Conservation (phyloP, 441 rosid genomes). For the Adansonia rubrostipa region DNA sequence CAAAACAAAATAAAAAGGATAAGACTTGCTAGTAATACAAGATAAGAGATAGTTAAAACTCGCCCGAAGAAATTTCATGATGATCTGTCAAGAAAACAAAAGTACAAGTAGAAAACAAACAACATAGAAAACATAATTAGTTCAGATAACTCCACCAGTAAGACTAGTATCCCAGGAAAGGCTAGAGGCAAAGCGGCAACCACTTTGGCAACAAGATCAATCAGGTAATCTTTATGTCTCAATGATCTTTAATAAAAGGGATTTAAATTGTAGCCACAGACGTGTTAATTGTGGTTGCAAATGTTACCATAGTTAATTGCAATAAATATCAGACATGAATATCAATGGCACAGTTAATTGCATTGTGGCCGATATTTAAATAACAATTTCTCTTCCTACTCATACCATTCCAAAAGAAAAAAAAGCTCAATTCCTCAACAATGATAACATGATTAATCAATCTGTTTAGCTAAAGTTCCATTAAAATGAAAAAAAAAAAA, state of each 20-base stretch:
- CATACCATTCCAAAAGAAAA: background rate
- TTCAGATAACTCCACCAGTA: background rate
- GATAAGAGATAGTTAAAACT: background rate
- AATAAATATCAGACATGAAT: no score
- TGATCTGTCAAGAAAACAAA: background rate
- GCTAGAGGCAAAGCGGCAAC: background rate
- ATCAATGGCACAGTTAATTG: no score
- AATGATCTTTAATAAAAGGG: background rate
- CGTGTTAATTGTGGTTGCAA: no score
- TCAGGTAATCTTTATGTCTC: background rate
- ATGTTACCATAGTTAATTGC: no score
- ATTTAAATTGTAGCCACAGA: no score
- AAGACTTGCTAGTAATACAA: background rate
- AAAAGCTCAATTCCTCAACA: background rate
- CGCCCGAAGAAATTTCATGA: background rate
- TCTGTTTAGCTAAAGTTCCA: slow-evolving; percentile 2
- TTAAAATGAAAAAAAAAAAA: background rate
- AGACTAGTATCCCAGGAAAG: background rate
- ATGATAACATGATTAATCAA: slow-evolving; percentile 16
- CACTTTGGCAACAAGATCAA: background rate
- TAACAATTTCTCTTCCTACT: background rate
- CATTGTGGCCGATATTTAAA: background rate
- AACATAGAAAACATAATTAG: background rate
- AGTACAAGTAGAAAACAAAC: background rate
- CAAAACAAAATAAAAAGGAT: background rate